Conservation (phyloP, 129 eudicot species). For the Artemisia argyi region DNA sequence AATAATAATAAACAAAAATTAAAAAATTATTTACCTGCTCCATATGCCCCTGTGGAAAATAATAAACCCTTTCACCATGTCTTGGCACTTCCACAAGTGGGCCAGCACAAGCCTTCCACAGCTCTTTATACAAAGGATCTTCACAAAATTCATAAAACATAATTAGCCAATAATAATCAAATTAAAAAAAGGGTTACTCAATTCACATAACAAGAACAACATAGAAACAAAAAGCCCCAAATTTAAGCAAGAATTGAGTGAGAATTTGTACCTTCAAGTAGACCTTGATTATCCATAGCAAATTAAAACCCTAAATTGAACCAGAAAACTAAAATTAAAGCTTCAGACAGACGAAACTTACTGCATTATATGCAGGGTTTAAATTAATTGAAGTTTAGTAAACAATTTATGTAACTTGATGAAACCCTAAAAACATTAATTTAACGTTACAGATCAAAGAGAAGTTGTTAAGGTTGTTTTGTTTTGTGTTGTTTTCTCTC, state of each 20-base stretch:
- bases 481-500: slow-evolving; percentile 20
- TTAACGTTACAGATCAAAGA: slow-evolving; percentile 33
- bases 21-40: slow-evolving; percentile 69
- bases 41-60: slow-evolving; percentile 96
- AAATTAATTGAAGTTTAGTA: slow-evolving; percentile 20
- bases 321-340: slow-evolving; percentile 20
- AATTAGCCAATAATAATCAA: not conserved
- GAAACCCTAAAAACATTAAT: slow-evolving; percentile 25
- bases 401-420: slow-evolving; percentile 10
- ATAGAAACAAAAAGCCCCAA: slow-evolving; percentile 7
- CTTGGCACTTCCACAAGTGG: slow-evolving; percentile 85
- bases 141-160: slow-evolving; percentile 22
- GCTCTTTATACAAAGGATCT: slow-evolving; percentile 64
- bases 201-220: too few species aligned
- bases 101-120: slow-evolving; percentile 98
- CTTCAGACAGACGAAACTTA: slow-evolving; percentile 10
- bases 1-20: not conserved
- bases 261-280: not conserved
- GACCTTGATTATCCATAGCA: not conserved
- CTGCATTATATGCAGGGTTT: slow-evolving; percentile 26
- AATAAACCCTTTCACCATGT: slow-evolving; percentile 60
- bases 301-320: slow-evolving; percentile 10
- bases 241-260: not conserved
- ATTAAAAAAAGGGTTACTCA: not conserved
- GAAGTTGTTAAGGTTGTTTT: slow-evolving; percentile 7